Evolutionary conservation across 225 moss, liverwort and hornwort species (phyloP).

Genomic region (Physcomitrellopsis africana): DNA sequence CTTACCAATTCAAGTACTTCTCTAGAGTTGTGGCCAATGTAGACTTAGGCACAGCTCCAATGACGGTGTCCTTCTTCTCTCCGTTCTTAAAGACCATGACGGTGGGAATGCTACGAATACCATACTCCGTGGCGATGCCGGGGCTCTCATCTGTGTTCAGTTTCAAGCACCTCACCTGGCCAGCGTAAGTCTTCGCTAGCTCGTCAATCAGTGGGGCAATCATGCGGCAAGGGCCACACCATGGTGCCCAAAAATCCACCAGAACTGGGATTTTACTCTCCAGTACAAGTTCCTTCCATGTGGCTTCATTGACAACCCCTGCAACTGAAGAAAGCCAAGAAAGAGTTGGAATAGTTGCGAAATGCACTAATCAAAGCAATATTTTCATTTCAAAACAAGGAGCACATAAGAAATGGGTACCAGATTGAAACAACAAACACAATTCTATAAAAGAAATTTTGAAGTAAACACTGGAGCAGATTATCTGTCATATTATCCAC

Average conservation of each 20-base stretch:
- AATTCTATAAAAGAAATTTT: not conserved
- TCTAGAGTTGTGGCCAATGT: constrained; percentile 73
- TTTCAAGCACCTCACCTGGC: constrained; percentile 85
- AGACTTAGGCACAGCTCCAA: constrained; percentile 84
- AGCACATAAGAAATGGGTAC: not conserved
- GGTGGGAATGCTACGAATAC: constrained; percentile 95
- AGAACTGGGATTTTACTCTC: constrained; percentile 72
- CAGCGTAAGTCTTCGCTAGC: constrained; percentile 72
- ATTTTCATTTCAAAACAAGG: not conserved
- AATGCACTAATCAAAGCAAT: not conserved
- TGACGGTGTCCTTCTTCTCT: constrained; percentile 87
- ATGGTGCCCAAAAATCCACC: constrained; percentile 97
- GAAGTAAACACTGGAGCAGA: not conserved
- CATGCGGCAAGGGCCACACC: constrained; percentile 99
- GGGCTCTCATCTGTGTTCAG: constrained; percentile 93
- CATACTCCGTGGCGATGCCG: constrained; percentile 75
- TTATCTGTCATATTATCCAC: not conserved
- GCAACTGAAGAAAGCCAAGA: constrained; percentile 40
- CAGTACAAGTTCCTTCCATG: constrained; percentile 62
- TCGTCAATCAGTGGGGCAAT: constrained; percentile 89
- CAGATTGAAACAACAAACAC: not conserved
- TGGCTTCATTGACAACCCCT: constrained; percentile 63
- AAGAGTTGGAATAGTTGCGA: no score
- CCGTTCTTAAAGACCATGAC: constrained; percentile 86
- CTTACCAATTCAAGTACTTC: constrained; percentile 80